phyloP scores from a whole-genome alignment of 176 grass and related monocot species.

The Oropetium thomaeum region DNA sequence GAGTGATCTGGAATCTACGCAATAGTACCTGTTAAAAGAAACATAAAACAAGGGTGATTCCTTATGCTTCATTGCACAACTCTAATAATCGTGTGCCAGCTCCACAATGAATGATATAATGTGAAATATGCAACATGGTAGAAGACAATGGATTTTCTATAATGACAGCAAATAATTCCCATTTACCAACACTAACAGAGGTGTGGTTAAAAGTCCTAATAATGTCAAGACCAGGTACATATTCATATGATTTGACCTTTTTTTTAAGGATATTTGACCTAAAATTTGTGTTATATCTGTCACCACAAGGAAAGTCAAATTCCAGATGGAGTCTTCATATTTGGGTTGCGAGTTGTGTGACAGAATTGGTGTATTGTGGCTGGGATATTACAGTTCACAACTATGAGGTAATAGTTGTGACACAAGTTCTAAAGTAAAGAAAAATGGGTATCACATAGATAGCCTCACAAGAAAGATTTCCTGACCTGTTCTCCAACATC shows the following conservation, averaged over 20 bases:
- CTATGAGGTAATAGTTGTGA: not conserved
- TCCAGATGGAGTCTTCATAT: constrained; percentile 1
- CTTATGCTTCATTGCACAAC: not conserved
- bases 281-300: not conserved
- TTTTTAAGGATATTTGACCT: too few relatives aligned
- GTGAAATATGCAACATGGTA: not conserved
- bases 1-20: constrained; percentile 91
- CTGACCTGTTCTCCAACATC: constrained; percentile 92
- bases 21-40: constrained; percentile 64
- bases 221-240: not conserved
- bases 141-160: not conserved
- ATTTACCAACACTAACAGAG: not conserved
- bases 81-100: not conserved
- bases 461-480: constrained; percentile 30
- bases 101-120: not conserved
- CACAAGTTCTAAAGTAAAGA: not conserved
- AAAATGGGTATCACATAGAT: not conserved
- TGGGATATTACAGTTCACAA: not conserved
- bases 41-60: constrained; percentile 5
- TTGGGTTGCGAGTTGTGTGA: not conserved
- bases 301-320: not conserved
- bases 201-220: not conserved
- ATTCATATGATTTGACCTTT: not conserved
- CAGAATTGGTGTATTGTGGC: too few relatives aligned
- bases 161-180: not conserved